Percentiles rank a stretch among this genome's conserved stretches.
These are phyloP conservation scores for Mycena sanguinolenta DNA, from an alignment of 768 basidiomycete genomes.

Conservation along the genomic window DNA sequence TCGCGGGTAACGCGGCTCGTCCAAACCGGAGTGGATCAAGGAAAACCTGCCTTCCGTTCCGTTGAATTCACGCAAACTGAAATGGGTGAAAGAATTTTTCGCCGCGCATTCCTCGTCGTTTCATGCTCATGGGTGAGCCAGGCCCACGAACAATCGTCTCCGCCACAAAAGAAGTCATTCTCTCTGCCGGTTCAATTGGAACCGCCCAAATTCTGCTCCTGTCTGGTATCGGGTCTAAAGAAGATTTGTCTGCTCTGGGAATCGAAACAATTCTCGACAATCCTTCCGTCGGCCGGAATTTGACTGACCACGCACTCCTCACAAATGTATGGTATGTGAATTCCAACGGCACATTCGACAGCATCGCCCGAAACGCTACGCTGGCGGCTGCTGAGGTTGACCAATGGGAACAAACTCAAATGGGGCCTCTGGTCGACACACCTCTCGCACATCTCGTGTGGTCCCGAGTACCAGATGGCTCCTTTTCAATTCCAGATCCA, in stretches of 20 bases:
- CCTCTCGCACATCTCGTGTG: constrained; percentile 31
- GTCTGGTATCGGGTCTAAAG: constrained; percentile 47
- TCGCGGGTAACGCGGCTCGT: constrained; percentile 40
- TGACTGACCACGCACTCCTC: constrained; percentile 43
- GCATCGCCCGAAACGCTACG: constrained; percentile 36
- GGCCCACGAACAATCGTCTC: constrained; percentile 24
- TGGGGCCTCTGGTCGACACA: constrained; percentile 44
- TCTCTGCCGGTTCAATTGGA: constrained; percentile 49
- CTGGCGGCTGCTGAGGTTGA: constrained; percentile 22
- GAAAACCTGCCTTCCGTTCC: constrained; percentile 25
- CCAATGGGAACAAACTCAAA: constrained; percentile 41
- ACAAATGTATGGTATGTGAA: constrained; percentile 41
- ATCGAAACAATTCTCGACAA: constrained; percentile 38
- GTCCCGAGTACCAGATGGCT: constrained; percentile 20
- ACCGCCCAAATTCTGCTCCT: constrained; percentile 46
- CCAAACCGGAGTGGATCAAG: constrained; percentile 13
- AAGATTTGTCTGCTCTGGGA: constrained; percentile 30
- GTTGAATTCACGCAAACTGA: constrained; percentile 39
- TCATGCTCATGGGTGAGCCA: not conserved
- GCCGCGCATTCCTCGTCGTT: not conserved
- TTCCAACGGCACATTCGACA: constrained; percentile 27
- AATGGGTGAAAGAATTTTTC: constrained; percentile 19
- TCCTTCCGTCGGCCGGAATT: constrained; percentile 44
- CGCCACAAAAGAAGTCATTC: constrained; percentile 48
- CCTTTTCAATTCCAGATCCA: constrained; percentile 38